Base-by-base conservation (phyloP, 371 early-diverging fungal genomes). In the Mucor velutinosus region DNA sequence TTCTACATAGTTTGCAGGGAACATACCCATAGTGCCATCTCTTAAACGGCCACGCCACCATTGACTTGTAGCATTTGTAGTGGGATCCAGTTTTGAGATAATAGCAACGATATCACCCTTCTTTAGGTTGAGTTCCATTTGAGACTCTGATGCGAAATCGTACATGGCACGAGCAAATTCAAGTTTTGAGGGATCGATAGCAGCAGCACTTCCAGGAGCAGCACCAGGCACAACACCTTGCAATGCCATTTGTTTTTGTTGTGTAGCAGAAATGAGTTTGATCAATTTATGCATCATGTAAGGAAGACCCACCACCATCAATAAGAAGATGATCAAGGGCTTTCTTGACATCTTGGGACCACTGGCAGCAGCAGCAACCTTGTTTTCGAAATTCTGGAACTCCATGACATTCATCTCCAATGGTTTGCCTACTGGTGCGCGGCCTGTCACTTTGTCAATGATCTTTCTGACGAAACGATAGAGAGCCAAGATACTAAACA, bases 21-120 rank as follows among this genome's bases (percentile, higher is more conserved):
- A 97, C 58, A 92, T 75, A 19, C 97, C 99, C 70, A 92, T 87
- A 35, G 83, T 83, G 0, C 99, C 97, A 43, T 86, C 85, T 64
- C 93, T 87, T 21, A 92, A 78, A 29, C 93, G 77, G 12, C 97
- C 97, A 58, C 92, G 78, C 99, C 99, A 98, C 99, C 99, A 98
- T 72, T 83, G 80, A 62, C 89, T 86, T 32, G 89, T 86, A 19
- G 88, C 84, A 15, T 92, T 93, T 7, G 80, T 72, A 64, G 83
- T 86, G 23, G 92, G 89, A 66, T 95, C 95, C 7, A n/a, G 1
- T 69, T 90, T 91, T 61, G 85, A 88, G 67, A 90, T 71, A 73
- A 98, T 87, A 3, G 96, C 95, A 53, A 98, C 86, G 41, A 95
- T 83, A 41, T 97, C 96, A 27, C 97, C 97, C 62, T 89, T 89